Base-by-base conservation (phyloP, 345 rosid species). In the Sisymbrium altissimum region DNA sequence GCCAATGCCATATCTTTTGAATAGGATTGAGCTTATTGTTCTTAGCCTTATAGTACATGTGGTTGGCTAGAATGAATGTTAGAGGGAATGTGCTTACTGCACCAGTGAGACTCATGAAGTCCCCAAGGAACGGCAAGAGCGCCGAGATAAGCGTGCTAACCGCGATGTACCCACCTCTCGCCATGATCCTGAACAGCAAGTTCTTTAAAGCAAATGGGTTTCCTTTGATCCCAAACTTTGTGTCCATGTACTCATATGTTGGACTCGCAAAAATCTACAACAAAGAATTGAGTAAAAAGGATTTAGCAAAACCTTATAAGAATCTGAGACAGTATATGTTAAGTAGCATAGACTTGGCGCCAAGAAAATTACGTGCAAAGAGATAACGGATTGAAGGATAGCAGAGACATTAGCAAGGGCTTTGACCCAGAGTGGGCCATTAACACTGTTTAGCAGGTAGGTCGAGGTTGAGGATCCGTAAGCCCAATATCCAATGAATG, bases 81-180 rank as follows among this genome's bases (percentile, higher is more conserved):
- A 95, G 85, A 4, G 97, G 99, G 68, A 92, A 85, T n/a, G 92
- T 89, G 81, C 98, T 90, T 64, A 92, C 71, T 3, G 96, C 99
- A 55, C 98, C 99, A 0, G 94, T 89, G 14, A 90, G 88, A 78
- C 96, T 95, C 93, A 85, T 84, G 55, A 92, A 95, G 70, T 95
- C 98, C 18, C 99, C 96, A 0, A 95, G 81, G 79, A 95, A 95
- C 0, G 99, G 99, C 15, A 95, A 82, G 45, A 87, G 88, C 18
- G 99, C 98, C 0, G 98, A 80, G 17, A 95, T 75, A 25, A 95
- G 77, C 0, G 98, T 92, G 76, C 83, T 92, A 9, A 95, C 49
- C 4, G 83, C 44, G 1, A 95, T 82, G 81, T 92, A 90, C 18
- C 98, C 85, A 0, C 99, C 97, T 80, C 97, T 78, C 2, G 91